Evolutionary conservation across 2,329 filamentous ascomycete species (phyloP), one percentile per base, ranked within the genome.

Genomic region (Chaetomium olivaceum): DNA sequence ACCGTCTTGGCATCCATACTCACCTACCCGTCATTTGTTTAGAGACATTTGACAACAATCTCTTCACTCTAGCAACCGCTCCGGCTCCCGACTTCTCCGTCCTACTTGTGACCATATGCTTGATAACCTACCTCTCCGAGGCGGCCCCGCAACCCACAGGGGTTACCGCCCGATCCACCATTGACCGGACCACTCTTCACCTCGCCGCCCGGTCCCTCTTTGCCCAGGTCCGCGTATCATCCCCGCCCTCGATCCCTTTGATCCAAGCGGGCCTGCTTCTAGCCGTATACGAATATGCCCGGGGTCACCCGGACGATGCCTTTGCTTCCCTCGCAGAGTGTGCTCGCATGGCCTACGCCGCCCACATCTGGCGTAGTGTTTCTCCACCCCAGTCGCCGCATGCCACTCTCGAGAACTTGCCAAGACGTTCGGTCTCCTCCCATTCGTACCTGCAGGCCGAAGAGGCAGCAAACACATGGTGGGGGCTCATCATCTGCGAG

Each of bases 401-500:
- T 56, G 54, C 54, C n/a, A 56, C 3, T 36, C 29, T 36, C 29
- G 29, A 56, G 29, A 14, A 33, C 21, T n/a, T 11, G 54, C 54
- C 54, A 56, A 21, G 29, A 12, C 1, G 16, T 39, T 56, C 29
- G 54, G 54, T 19, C 19, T 12, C 54, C 5, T 56, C 54, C 14
- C n/a, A n/a, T n/a, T n/a, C n/a, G n/a, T 56, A 36, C 54, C 31
- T 56, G 2, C 29, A 56, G 16, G 19, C 27, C 29, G 54, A 56
- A 12, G 54, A 36, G 12, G 54, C 54, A 36, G 31, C 54, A 19
- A 56, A 56, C n/a, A 36, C 54, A n/a, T 56, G 54, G 54, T 56
- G 54, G 54, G 54, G 29, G 23, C 54, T 56, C 54, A 56, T 56
- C 54, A 56, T 56, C 54, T 56, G 29, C 54, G 54, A 56, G 19